Evolutionary conservation across 192 early-diverging fungal species (phyloP).

Genomic region (Physocladia obscura): DNA sequence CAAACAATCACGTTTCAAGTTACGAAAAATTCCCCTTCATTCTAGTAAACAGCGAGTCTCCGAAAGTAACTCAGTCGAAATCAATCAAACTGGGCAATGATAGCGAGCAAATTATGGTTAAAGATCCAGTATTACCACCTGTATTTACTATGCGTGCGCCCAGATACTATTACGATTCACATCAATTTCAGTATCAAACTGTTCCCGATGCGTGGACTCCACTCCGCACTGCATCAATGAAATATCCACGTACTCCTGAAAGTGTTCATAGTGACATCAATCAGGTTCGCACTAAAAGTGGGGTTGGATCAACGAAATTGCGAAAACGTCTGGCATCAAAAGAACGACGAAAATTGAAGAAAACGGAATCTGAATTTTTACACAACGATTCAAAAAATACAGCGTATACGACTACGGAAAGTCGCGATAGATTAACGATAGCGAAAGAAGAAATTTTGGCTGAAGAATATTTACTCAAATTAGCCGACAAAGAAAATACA

Average conservation of each 20-base stretch:
- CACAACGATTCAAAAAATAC: too few species aligned
- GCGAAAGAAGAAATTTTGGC: slow-evolving; percentile 20
- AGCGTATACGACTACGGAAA: too few species aligned
- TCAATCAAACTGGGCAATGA: too few species aligned
- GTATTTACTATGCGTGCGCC: not conserved
- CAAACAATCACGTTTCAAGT: too few species aligned
- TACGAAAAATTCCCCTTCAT: slow-evolving; percentile 5
- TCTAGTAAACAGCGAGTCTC: not conserved
- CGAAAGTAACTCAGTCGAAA: not conserved
- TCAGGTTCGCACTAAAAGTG: too few species aligned
- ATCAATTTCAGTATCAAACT: too few species aligned
- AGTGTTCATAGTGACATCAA: not conserved
- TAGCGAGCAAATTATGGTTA: too few species aligned
- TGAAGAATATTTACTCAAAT: slow-evolving; percentile 6
- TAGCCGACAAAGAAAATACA: slow-evolving; percentile 1
- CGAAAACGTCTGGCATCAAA: not conserved
- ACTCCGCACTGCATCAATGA: not conserved
- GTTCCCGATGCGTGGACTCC: not conserved
- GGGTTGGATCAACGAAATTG: too few species aligned
- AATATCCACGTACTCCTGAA: not conserved
- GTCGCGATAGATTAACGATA: slow-evolving; percentile 4
- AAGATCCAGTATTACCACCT: not conserved
- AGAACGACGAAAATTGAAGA: not conserved
- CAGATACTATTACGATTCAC: too few species aligned
- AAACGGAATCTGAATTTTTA: too few species aligned